Percentiles rank a stretch among this genome's conserved stretches.
These are phyloP conservation scores for Salvia splendens DNA, from an alignment of 257 asterid genomes.

Conservation along the genomic window DNA sequence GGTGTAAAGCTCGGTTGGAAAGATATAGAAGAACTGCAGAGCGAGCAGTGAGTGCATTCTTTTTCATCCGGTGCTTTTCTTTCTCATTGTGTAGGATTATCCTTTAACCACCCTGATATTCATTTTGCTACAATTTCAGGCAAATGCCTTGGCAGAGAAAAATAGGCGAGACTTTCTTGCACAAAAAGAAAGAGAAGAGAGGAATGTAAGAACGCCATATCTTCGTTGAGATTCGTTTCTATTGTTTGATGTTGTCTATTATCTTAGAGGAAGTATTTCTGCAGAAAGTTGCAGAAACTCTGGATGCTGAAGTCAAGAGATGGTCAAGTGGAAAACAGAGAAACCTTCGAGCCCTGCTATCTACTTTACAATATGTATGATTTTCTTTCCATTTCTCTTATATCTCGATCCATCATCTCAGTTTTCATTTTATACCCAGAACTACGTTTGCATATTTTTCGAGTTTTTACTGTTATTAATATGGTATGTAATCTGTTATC, in stretches of 20 bases:
- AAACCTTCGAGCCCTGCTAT: slow-evolving; percentile 91
- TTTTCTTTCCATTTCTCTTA: slow-evolving; percentile 29
- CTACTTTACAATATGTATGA: slow-evolving; percentile 90
- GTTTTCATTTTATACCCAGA: neutral
- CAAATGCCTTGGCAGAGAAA: slow-evolving; percentile 93
- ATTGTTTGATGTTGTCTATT: slow-evolving; percentile 29
- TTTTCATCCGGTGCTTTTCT: slow-evolving; percentile 24
- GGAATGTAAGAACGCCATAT: slow-evolving; percentile 54
- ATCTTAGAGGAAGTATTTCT: slow-evolving; percentile 37
- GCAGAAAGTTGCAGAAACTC: slow-evolving; percentile 82
- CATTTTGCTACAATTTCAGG: slow-evolving; percentile 55
- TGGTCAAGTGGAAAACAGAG: slow-evolving; percentile 96
- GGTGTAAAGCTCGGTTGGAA: slow-evolving; percentile 92
- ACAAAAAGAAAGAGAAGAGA: slow-evolving; percentile 86
- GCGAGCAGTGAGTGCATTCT: slow-evolving; percentile 74
- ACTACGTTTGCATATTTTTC: neutral
- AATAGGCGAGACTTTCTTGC: slow-evolving; percentile 89
- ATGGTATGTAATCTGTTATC: slow-evolving; percentile 12
- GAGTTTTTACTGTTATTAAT: neutral
- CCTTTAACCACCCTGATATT: neutral
- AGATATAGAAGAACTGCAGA: slow-evolving; percentile 90
- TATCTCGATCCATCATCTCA: slow-evolving; percentile 1
- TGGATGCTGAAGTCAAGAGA: slow-evolving; percentile 91
- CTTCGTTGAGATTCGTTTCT: slow-evolving; percentile 31
- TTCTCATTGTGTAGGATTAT: slow-evolving; percentile 6